phyloP scores from a whole-genome alignment of 805 yeast species.

The Saccharomycopsis synnaedendra region DNA sequence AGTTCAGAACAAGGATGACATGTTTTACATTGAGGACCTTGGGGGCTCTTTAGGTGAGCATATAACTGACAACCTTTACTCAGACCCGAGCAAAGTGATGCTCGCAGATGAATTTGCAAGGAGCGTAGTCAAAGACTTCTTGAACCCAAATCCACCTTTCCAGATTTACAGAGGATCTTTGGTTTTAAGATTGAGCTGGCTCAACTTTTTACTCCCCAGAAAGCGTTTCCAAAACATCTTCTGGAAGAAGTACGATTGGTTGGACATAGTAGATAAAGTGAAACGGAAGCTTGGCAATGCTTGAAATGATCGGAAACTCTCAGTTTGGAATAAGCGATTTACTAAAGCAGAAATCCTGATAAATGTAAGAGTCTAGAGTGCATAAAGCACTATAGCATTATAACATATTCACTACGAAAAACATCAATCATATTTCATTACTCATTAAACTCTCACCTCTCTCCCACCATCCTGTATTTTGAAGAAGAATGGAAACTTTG shows the following conservation, averaged over 20 bases:
- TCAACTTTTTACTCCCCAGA: conserved; percentile 15
- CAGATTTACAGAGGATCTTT: conserved; percentile 45
- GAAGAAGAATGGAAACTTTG: conserved; percentile 26
- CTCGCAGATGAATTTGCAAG: conserved; percentile 28
- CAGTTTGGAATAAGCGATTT: background rate
- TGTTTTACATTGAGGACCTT: conserved; percentile 15
- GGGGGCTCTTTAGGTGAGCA: conserved; percentile 14
- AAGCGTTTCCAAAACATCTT: background rate
- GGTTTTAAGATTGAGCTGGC: conserved; percentile 26
- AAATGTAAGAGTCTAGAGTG: background rate
- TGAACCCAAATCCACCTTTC: conserved; percentile 25
- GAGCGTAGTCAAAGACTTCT: conserved; percentile 27
- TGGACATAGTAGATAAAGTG: background rate
- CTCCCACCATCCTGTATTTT: conserved; percentile 40
- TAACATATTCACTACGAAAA: background rate
- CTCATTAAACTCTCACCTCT: conserved; percentile 23
- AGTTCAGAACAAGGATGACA: conserved; percentile 22
- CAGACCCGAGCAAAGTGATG: conserved; percentile 15
- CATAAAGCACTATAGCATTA: background rate
- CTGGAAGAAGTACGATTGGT: conserved; percentile 2
- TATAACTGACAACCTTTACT: conserved; percentile 6
- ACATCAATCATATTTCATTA: background rate
- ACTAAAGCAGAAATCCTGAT: background rate
- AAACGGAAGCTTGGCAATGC: background rate
- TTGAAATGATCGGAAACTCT: background rate